Base-by-base conservation (phyloP, 2,329 filamentous ascomycete species). In the Xylariales sp. region DNA sequence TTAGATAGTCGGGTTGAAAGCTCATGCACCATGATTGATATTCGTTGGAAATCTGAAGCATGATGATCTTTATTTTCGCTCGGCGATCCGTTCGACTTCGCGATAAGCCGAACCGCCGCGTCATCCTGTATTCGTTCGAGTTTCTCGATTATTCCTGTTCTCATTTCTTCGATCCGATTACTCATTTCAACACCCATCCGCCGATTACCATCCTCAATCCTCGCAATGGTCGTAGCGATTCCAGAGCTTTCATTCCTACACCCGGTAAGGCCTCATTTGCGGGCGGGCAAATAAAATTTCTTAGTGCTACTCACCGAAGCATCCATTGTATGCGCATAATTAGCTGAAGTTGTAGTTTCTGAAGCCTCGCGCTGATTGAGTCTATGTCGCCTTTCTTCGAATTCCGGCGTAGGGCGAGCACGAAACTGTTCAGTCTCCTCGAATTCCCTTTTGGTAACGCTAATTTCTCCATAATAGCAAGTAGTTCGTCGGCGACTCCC, bases 281-380 rank as follows among this genome's bases (percentile, higher is more conserved):
- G 5, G 32, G 8, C 32, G 5, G 32, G 5, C 8, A 8, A 34
- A 34, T 34, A 34, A 34, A 34, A 8, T 34, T 34, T 9, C 48
- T 50, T 23, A 30, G 23, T 30, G 12, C 7, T 9, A 50, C 48
- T 50, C 18, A 50, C 48, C 23, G 28, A 50, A 50, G 48, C 48
- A 50, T 50, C 48, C 48, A n/a, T 14, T 52, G 28, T 18, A 52
- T 34, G 3, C 30, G 49, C 3, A 12, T 52, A 3, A 34, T 16
- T 28, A 52, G 28, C 49, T 52, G 49, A 36, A 52, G 49, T 12
- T 52, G 49, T 16, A 52, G 30, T 16, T n/a, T 52, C 49, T 52
- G 49, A 7, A 52, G 28, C 18, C 30, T 52, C 14, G 16, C 3
- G 49, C 49, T 34, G 5, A n/a, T 52, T 34, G 30, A 4, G 16